Percentiles rank a stretch among this genome's conserved stretches.
phyloP scores from a whole-genome alignment of 345 rosid genomes.

The Cardamine resedifolia region DNA sequence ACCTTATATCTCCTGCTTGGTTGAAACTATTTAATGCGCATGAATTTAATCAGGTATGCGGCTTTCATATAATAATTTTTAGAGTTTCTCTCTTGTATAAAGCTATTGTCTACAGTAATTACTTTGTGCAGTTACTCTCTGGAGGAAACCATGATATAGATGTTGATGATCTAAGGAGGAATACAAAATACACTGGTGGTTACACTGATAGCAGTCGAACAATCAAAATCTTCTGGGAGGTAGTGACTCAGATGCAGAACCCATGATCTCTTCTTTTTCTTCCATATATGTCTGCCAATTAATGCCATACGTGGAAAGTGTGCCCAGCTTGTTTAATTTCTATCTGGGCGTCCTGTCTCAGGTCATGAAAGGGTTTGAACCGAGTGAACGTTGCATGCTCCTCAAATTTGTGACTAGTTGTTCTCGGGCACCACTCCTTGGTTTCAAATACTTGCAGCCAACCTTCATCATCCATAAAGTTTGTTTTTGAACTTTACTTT shows the following conservation, averaged over 20 bases:
- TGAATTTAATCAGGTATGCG: conserved; percentile 91
- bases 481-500: conserved; percentile 22
- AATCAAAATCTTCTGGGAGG: conserved; percentile 96
- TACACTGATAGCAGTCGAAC: conserved; percentile 86
- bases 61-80: background rate
- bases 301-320: background rate
- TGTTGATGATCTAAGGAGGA: conserved; percentile 74
- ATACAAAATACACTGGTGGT: conserved; percentile 91
- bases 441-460: conserved; percentile 94
- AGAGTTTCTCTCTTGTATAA: background rate
- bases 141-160: conserved; percentile 93
- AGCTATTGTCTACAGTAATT: conserved; percentile 16
- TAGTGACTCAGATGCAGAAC: conserved; percentile 32
- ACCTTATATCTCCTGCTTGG: conserved; percentile 90
- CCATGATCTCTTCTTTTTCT: conserved; percentile 14
- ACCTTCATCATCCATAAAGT: conserved; percentile 93
- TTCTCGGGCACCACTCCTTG: conserved; percentile 91
- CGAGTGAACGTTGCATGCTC: conserved; percentile 84
- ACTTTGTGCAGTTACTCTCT: conserved; percentile 74
- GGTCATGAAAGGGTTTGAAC: conserved; percentile 87
- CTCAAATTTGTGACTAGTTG: conserved; percentile 98
- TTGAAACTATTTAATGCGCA: conserved; percentile 87
- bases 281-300: background rate
- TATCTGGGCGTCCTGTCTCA: conserved; percentile 37
- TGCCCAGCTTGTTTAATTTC: background rate